Conservation (phyloP, 2,329 filamentous ascomycete genomes). For the Fusarium nisikadoi region DNA sequence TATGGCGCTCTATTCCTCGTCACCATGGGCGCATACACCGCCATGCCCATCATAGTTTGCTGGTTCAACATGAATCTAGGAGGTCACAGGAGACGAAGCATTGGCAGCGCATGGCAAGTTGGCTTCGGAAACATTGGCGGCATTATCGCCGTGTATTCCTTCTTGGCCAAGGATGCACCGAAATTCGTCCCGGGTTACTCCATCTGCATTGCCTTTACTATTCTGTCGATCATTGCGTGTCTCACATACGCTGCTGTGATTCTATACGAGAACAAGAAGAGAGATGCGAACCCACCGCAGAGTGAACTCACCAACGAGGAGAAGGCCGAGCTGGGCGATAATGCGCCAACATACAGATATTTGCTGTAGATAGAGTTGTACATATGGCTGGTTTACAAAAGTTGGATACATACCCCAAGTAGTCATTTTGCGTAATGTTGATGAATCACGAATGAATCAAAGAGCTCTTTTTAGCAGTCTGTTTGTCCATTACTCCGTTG, state of each 20-base stretch:
- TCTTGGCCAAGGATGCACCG: constrained; percentile 74
- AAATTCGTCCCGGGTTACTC: constrained; percentile 77
- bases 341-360: constrained; percentile 70
- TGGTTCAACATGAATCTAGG: constrained; percentile 86
- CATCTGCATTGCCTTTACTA: constrained; percentile 79
- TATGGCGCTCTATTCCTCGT: constrained; percentile 87
- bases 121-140: constrained; percentile 84
- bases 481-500: background rate
- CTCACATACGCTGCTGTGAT: constrained; percentile 69
- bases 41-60: constrained; percentile 89
- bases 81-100: constrained; percentile 75
- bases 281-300: constrained; percentile 60
- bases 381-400: background rate
- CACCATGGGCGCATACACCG: constrained; percentile 81
- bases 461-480: background rate
- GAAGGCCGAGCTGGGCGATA: constrained; percentile 69
- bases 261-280: constrained; percentile 67
- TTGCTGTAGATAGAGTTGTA: constrained; percentile 53
- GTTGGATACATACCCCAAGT: background rate
- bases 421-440: constrained; percentile 1
- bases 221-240: constrained; percentile 72
- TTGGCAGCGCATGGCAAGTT: constrained; percentile 81
- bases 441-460: constrained; percentile 23
- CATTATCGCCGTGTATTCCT: constrained; percentile 79
- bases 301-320: constrained; percentile 67